Percentiles rank a stretch among this genome's conserved stretches.
phyloP scores from a whole-genome alignment of 2,329 filamentous ascomycete genomes.

The Epichloe gansuensis region DNA sequence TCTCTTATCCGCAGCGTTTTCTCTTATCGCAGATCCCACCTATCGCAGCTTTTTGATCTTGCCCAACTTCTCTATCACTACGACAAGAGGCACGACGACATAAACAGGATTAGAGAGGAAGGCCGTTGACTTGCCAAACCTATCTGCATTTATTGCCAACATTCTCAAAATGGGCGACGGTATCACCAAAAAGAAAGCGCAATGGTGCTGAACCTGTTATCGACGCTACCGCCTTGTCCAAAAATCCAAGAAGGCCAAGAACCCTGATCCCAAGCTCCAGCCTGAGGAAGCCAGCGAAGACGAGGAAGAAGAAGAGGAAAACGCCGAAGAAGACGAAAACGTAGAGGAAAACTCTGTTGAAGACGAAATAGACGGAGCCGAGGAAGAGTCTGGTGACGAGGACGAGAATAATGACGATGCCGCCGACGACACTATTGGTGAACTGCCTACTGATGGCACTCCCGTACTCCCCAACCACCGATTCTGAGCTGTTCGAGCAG shows the following conservation, averaged over 20 bases:
- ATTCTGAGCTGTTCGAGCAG: slow-evolving; percentile 64
- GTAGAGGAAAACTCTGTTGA: slow-evolving; percentile 12
- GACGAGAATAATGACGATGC: slow-evolving; percentile 13
- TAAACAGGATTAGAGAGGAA: not conserved
- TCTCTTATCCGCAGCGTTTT: not conserved
- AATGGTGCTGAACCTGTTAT: slow-evolving; percentile 21
- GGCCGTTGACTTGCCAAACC: not conserved
- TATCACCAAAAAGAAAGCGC: slow-evolving; percentile 32
- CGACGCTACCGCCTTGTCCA: slow-evolving; percentile 11
- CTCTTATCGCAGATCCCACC: slow-evolving; percentile 4
- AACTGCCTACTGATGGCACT: slow-evolving; percentile 26
- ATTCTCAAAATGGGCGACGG: slow-evolving; percentile 20
- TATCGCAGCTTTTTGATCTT: slow-evolving; percentile 3
- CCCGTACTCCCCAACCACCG: slow-evolving; percentile 44
- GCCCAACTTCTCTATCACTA: not conserved
- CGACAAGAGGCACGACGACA: not conserved
- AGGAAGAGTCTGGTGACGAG: slow-evolving; percentile 12
- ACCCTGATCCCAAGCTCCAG: slow-evolving; percentile 17
- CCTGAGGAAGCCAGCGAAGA: slow-evolving; percentile 17
- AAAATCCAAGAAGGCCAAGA: slow-evolving; percentile 32
- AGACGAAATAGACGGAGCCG: slow-evolving; percentile 15
- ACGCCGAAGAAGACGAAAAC: slow-evolving; percentile 18
- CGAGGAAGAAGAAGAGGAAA: slow-evolving; percentile 17
- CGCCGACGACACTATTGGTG: slow-evolving; percentile 16
- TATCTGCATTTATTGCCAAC: not conserved